A percentile compares a stretch with the other conserved stretches of the same genome.
Evolutionary conservation across 495 filamentous ascomycete species (phyloP).

Genomic region (Hypoxylon perforatum): DNA sequence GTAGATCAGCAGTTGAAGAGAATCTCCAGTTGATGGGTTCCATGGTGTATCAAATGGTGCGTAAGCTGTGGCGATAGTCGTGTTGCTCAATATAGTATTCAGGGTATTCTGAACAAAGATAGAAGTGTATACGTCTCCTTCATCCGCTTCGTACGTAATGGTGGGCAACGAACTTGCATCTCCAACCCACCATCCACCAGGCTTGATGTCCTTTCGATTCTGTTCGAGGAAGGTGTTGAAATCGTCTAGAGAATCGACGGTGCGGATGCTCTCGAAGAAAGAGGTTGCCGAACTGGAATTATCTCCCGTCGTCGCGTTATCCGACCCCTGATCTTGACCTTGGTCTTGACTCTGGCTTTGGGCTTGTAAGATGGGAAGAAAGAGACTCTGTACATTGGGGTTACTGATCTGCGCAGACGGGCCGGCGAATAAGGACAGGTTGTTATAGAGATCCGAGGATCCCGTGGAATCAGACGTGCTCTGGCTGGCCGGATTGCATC

Average conservation of each 20-base stretch:
- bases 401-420: conserved; percentile 63
- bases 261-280: conserved; percentile 59
- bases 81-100: conserved; percentile 71
- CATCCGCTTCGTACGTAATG: conserved; percentile 65
- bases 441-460: conserved; percentile 47
- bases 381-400: conserved; percentile 54
- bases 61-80: conserved; percentile 73
- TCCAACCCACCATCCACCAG: conserved; percentile 81
- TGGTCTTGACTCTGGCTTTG: conserved; percentile 22
- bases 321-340: conserved; percentile 18
- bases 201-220: conserved; percentile 73
- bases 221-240: conserved; percentile 72
- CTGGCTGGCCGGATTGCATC: conserved; percentile 65
- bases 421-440: conserved; percentile 67
- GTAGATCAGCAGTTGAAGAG: conserved; percentile 83
- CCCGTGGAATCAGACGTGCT: conserved; percentile 30
- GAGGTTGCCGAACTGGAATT: conserved; percentile 11
- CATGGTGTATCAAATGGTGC: conserved; percentile 77
- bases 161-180: conserved; percentile 64
- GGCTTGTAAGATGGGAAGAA: conserved; percentile 52
- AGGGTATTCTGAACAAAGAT: conserved; percentile 79
- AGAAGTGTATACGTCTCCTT: conserved; percentile 58
- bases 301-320: background rate
- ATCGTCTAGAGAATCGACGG: conserved; percentile 70
- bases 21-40: conserved; percentile 69